Conservation (phyloP, 2,329 filamentous ascomycete genomes). For the Talaromyces sp. region DNA sequence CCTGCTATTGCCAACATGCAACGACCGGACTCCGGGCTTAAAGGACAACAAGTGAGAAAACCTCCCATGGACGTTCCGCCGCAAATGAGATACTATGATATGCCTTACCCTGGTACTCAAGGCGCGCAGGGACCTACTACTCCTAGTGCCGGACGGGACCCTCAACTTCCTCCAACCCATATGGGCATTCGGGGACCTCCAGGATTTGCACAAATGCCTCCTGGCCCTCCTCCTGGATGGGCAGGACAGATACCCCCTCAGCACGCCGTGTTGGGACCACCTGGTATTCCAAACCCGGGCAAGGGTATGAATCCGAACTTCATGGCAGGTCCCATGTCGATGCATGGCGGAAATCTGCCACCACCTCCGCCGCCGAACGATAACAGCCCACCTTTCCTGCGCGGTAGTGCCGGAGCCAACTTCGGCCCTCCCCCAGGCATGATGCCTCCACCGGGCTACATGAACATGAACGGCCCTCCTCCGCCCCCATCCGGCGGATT, state of each 20-base stretch:
- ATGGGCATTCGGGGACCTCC: slow-evolving; percentile 44
- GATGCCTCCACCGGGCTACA: slow-evolving; percentile 46
- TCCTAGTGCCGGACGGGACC: slow-evolving; percentile 2
- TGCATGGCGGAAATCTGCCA: slow-evolving; percentile 30
- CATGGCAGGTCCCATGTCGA: slow-evolving; percentile 34
- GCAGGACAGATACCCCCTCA: slow-evolving; percentile 34
- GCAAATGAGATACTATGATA: slow-evolving; percentile 40
- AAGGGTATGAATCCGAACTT: slow-evolving; percentile 40
- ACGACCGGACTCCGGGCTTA: slow-evolving; percentile 32
- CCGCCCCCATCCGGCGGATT: slow-evolving; percentile 32
- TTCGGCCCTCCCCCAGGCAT: slow-evolving; percentile 42
- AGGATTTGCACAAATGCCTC: slow-evolving; percentile 42
- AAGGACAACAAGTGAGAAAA: slow-evolving; percentile 35
- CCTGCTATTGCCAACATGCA: slow-evolving; percentile 43
- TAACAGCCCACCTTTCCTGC: slow-evolving; percentile 38
- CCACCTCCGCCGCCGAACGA: slow-evolving; percentile 29
- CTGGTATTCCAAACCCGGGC: slow-evolving; percentile 37
- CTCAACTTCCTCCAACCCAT: slow-evolving; percentile 23
- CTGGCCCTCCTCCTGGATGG: slow-evolving; percentile 35
- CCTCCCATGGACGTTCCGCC: slow-evolving; percentile 34
- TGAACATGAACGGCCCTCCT: slow-evolving; percentile 38
- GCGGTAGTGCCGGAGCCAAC: slow-evolving; percentile 27
- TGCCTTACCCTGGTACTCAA: slow-evolving; percentile 23
- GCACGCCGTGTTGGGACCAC: slow-evolving; percentile 37
- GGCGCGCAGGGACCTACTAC: slow-evolving; percentile 21